Evolutionary conservation across 2,329 filamentous ascomycete species (phyloP), one percentile per base, ranked within the genome.

Genomic region (Fusarium liriodendri): DNA sequence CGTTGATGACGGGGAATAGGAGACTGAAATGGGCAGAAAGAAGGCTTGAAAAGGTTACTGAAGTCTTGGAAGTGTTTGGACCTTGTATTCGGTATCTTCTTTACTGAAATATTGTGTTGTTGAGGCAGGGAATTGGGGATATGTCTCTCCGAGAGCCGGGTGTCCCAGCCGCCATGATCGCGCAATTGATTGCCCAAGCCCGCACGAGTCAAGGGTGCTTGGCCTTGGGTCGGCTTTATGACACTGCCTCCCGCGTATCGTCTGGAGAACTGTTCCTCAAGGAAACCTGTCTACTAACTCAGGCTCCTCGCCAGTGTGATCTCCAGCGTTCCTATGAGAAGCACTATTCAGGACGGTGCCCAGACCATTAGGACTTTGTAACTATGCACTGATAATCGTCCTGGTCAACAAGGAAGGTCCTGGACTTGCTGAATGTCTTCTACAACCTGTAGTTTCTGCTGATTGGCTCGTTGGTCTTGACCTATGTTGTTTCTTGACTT

Each of bases 111-210:
- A 20, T 14, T 16, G 20, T n/a, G 7, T 4, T 29, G 25, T 33
- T 35, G 18, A 7, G 35, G 25, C 1, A 33, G 20, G 25, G 18
- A 18, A 7, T 7, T 8, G 2, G 16, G 20, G 22, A 29, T 42
- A 14, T 29, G 11, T 13, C 20, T n/a, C 16, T 20, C 72, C 72
- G 72, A 74, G 55, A 74, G 60, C 72, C 72, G 72, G 33, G 4
- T 29, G 11, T 18, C 27, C 20, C 40, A 22, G 8, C 50, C 71
- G 38, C 20, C 6, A n/a, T 18, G 32, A 55, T 72, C 22, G 54
- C 62, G 62, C 27, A 38, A 55, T 69, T 45, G 37, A 22, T 37
- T 58, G 55, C 29, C 14, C 33, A 5, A 37, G n/a, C 22, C 27
- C 42, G 25, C 37, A 16, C 25, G 40, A 52, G 54, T 22, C 55